Conservation (phyloP, 176 grass and related monocot species). For the Juncus effusus region DNA sequence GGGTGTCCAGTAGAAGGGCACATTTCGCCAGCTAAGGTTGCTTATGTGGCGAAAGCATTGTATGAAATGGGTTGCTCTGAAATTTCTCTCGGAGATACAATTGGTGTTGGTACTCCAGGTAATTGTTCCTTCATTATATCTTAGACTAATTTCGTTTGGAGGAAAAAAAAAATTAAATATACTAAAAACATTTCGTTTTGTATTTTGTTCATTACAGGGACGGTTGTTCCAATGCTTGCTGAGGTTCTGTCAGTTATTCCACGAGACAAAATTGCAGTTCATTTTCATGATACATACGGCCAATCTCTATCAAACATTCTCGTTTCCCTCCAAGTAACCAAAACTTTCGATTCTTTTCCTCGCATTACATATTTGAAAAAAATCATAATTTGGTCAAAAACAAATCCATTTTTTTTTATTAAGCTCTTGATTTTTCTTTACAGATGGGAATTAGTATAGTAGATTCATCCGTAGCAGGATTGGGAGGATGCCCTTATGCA, state of each 20-base stretch:
- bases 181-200: background rate
- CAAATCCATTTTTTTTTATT: too few species aligned
- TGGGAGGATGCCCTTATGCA: constrained; percentile 83
- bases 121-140: background rate
- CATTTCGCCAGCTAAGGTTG: constrained; percentile 62
- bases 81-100: constrained; percentile 97
- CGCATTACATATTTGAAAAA: too few species aligned
- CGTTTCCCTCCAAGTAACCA: constrained; percentile 70
- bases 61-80: constrained; percentile 89
- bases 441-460: constrained; percentile 77
- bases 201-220: constrained; percentile 42
- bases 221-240: constrained; percentile 63
- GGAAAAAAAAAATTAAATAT: background rate
- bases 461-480: constrained; percentile 77
- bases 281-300: constrained; percentile 92
- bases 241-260: constrained; percentile 68
- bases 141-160: background rate
- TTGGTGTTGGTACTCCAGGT: constrained; percentile 95
- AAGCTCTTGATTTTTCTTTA: background rate
- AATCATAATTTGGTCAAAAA: too few species aligned
- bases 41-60: constrained; percentile 75
- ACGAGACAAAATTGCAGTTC: constrained; percentile 67
- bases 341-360: background rate
- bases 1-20: constrained; percentile 60
- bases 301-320: constrained; percentile 90